phyloP scores from a whole-genome alignment of 2,329 filamentous ascomycete species.

The Fusarium keratoplasticum region DNA sequence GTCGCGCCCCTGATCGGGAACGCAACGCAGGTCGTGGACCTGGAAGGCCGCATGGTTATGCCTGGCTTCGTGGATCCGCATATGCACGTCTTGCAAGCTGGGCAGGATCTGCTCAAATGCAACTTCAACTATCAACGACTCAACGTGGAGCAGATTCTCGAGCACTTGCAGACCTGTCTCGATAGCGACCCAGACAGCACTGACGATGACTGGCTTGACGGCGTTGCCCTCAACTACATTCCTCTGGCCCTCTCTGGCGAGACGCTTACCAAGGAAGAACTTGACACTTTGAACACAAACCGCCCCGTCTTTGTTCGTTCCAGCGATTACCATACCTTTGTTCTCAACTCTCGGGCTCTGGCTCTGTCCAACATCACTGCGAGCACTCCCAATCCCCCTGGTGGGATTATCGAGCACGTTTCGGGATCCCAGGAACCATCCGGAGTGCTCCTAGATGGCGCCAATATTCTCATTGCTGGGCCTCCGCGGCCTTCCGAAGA shows the following conservation, averaged over 20 bases:
- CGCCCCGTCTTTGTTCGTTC: neutral
- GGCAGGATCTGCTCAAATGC: neutral
- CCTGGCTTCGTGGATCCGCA: neutral
- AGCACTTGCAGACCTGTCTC: neutral
- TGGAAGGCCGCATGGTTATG: neutral
- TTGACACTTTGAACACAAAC: neutral
- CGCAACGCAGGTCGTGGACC: neutral
- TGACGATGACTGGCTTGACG: neutral
- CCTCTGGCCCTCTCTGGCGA: neutral
- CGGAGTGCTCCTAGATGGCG: neutral
- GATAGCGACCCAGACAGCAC: neutral
- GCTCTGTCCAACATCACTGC: neutral
- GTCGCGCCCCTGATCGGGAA: neutral
- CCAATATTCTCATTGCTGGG: neutral
- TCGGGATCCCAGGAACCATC: neutral
- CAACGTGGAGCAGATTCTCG: neutral
- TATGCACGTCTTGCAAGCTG: neutral
- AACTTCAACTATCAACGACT: neutral
- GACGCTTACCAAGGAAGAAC: neutral
- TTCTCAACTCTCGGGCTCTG: neutral
- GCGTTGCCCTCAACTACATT: neutral
- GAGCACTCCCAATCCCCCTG: neutral
- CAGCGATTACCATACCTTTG: neutral
- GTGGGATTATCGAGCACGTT: neutral
- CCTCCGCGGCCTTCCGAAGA: neutral